Evolutionary conservation across 768 basidiomycete species (phyloP).

Genomic region (Collybia sp.): DNA sequence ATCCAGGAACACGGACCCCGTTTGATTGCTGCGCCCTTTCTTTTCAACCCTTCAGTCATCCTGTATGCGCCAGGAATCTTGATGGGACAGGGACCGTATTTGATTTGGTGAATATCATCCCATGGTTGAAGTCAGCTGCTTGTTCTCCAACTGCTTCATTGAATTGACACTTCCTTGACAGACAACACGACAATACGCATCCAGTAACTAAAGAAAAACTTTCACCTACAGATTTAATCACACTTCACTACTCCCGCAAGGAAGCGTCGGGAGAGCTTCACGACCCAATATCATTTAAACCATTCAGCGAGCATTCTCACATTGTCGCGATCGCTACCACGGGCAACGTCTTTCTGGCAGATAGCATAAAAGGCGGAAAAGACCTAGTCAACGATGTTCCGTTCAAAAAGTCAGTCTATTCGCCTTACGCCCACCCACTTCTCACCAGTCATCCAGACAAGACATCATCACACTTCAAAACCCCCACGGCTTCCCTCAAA

Average conservation of each 20-base stretch:
- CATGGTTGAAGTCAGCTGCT: constrained; percentile 78
- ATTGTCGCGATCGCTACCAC: constrained; percentile 87
- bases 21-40: constrained; percentile 93
- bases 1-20: constrained; percentile 63
- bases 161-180: constrained; percentile 22
- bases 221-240: constrained; percentile 68
- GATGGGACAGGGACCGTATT: constrained; percentile 83
- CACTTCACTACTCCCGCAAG: constrained; percentile 80
- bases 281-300: constrained; percentile 97
- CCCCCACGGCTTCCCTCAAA: constrained; percentile 70
- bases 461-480: constrained; percentile 96
- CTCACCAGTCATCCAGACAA: constrained; percentile 37
- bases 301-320: constrained; percentile 94
- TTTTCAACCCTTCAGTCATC: constrained; percentile 84
- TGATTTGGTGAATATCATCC: constrained; percentile 88
- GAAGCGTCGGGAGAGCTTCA: constrained; percentile 80
- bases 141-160: constrained; percentile 7
- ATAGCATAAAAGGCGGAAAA: constrained; percentile 80
- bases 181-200: constrained; percentile 78
- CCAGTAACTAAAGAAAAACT: constrained; percentile 73
- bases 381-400: constrained; percentile 85
- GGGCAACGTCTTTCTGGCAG: constrained; percentile 90
- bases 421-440: constrained; percentile 4
- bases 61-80: constrained; percentile 79
- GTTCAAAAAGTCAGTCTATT: constrained; percentile 67